phyloP scores from a whole-genome alignment of 139 green algal genomes.

The Chlorella sp. region DNA sequence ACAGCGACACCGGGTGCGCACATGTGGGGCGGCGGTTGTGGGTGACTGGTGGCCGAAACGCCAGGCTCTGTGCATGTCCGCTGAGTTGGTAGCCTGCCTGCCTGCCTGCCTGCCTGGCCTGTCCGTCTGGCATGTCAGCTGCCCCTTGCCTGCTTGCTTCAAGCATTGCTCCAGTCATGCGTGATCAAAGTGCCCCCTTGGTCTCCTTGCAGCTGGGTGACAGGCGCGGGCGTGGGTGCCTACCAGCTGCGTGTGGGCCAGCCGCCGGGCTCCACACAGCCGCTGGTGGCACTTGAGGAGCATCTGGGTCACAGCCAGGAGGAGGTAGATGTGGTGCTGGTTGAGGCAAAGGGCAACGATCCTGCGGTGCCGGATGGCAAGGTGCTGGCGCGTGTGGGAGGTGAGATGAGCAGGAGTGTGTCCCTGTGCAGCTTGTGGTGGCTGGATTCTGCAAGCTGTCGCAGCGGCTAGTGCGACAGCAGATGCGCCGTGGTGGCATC shows the following conservation, averaged over 20 bases:
- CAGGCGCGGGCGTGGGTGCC: constrained; percentile 38
- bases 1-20: constrained; percentile 51
- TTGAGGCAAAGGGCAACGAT: constrained; percentile 50
- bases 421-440: too few species aligned
- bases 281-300: constrained; percentile 46
- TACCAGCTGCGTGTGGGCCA: constrained; percentile 63
- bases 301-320: constrained; percentile 24
- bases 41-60: neutral
- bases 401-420: neutral
- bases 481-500: too few species aligned
- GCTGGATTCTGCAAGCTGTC: too few species aligned
- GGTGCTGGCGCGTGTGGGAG: constrained; percentile 41
- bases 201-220: constrained; percentile 27
- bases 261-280: constrained; percentile 46
- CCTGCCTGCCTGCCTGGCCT: too few species aligned
- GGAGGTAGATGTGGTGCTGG: constrained; percentile 49
- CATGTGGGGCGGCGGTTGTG: neutral
- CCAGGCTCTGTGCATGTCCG: too few species aligned
- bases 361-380: constrained; percentile 55
- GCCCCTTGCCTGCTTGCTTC: too few species aligned
- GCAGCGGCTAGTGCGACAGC: too few species aligned
- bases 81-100: too few species aligned
- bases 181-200: neutral
- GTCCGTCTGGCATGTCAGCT: too few species aligned
- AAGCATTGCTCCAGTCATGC: too few species aligned